phyloP scores from a whole-genome alignment of 805 yeast genomes.

The Suhomyces emberorum region DNA sequence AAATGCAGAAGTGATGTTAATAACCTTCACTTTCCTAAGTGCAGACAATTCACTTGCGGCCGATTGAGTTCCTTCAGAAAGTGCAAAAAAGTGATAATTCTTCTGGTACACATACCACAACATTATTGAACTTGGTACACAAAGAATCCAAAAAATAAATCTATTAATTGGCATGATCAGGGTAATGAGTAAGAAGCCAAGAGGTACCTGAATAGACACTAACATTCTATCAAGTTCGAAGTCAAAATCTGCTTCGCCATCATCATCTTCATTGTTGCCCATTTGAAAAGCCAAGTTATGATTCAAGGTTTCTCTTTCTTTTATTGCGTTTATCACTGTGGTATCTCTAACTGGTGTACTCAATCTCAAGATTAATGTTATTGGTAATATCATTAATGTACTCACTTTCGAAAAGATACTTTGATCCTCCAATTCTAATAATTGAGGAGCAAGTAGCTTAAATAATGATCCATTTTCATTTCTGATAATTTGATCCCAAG shows the following conservation, averaged over 20 bases:
- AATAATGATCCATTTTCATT: slow-evolving; percentile 3
- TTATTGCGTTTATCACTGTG: slow-evolving; percentile 4
- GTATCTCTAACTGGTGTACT: slow-evolving; percentile 34
- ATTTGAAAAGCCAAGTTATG: not conserved
- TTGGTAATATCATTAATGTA: slow-evolving; percentile 19
- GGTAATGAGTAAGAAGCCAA: slow-evolving; percentile 25
- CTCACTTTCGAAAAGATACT: slow-evolving; percentile 11
- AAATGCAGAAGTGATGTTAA: slow-evolving; percentile 30
- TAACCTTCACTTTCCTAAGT: slow-evolving; percentile 6
- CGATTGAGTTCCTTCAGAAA: not conserved
- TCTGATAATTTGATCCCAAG: slow-evolving; percentile 1
- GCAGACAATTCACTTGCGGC: not conserved
- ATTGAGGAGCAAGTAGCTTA: slow-evolving; percentile 16
- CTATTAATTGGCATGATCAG: slow-evolving; percentile 11
- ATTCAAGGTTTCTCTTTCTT: not conserved
- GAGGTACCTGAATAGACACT: slow-evolving; percentile 26
- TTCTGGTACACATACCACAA: slow-evolving; percentile 6
- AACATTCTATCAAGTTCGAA: slow-evolving; percentile 18
- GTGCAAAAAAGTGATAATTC: slow-evolving; percentile 4
- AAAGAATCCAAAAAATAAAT: slow-evolving; percentile 9
- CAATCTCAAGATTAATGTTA: slow-evolving; percentile 22
- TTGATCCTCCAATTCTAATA: slow-evolving; percentile 10
- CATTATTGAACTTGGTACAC: slow-evolving; percentile 11
- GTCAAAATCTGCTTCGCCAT: slow-evolving; percentile 11
- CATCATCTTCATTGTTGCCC: slow-evolving; percentile 1